Conservation (phyloP, 2,329 filamentous ascomycete genomes). For the Cladorrhinum sp. region DNA sequence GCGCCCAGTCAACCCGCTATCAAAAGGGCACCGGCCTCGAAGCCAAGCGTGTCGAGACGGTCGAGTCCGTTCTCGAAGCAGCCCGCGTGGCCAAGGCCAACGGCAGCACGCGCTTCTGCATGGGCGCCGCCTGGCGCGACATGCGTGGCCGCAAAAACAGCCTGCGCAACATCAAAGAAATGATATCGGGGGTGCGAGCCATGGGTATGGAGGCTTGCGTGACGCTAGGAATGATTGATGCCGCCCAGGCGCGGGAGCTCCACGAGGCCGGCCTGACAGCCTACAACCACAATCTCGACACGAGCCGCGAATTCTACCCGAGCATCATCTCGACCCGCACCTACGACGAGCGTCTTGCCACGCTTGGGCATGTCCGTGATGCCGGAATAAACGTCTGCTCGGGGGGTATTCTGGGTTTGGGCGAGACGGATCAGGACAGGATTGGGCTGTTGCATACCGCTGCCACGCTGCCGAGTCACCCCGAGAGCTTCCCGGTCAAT, state of each 20-base stretch:
- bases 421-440: slow-evolving; percentile 75
- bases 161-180: slow-evolving; percentile 78
- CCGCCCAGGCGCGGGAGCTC: slow-evolving; percentile 73
- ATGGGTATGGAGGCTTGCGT: slow-evolving; percentile 91
- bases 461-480: slow-evolving; percentile 74
- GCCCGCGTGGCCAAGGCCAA: slow-evolving; percentile 76
- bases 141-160: slow-evolving; percentile 87
- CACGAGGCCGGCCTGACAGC: slow-evolving; percentile 82
- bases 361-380: slow-evolving; percentile 74
- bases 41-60: slow-evolving; percentile 73
- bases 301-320: slow-evolving; percentile 84
- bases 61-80: slow-evolving; percentile 76
- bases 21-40: slow-evolving; percentile 72
- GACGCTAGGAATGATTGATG: slow-evolving; percentile 91
- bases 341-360: slow-evolving; percentile 83
- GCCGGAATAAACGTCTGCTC: slow-evolving; percentile 89
- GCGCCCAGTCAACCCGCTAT: slow-evolving; percentile 82
- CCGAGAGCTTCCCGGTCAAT: slow-evolving; percentile 89
- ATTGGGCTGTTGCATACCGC: slow-evolving; percentile 82
- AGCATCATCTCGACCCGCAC: slow-evolving; percentile 79
- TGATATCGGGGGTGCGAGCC: slow-evolving; percentile 76
- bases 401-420: slow-evolving; percentile 81
- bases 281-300: slow-evolving; percentile 95
- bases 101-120: slow-evolving; percentile 88
- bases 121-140: slow-evolving; percentile 91